Percentiles rank a stretch among this genome's conserved stretches.
phyloP scores from a whole-genome alignment of 345 rosid species.

The Euphorbia lathyris region DNA sequence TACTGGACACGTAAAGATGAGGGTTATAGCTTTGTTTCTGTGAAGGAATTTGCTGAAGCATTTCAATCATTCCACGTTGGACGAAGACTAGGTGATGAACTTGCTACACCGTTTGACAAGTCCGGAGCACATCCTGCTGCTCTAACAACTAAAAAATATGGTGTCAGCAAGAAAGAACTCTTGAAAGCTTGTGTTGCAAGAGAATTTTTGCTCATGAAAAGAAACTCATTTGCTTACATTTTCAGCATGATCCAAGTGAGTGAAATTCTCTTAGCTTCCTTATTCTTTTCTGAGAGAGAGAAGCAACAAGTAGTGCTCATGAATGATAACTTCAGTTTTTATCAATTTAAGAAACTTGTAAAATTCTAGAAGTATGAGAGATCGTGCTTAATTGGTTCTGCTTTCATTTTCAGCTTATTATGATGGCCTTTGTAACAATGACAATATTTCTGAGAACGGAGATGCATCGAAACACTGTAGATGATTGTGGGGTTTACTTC shows the following conservation, averaged over 20 bases:
- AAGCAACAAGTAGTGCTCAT: background rate
- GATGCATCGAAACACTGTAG: slow-evolving; percentile 53
- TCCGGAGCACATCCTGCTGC: slow-evolving; percentile 67
- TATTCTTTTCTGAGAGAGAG: background rate
- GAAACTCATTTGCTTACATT: slow-evolving; percentile 67
- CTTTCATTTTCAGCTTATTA: slow-evolving; percentile 46
- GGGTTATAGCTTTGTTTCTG: slow-evolving; percentile 56
- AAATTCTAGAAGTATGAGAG: background rate
- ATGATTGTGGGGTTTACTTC: slow-evolving; percentile 63
- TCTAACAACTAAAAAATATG: slow-evolving; percentile 57
- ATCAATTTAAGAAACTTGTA: background rate
- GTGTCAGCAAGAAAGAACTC: slow-evolving; percentile 54
- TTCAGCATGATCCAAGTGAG: slow-evolving; percentile 51
- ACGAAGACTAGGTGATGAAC: slow-evolving; percentile 51
- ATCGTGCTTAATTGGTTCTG: background rate
- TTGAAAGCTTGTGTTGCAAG: slow-evolving; percentile 62
- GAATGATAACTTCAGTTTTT: background rate
- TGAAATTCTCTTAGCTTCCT: background rate
- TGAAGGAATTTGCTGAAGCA: slow-evolving; percentile 51
- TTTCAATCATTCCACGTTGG: slow-evolving; percentile 66
- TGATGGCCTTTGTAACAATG: slow-evolving; percentile 55
- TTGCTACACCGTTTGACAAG: slow-evolving; percentile 64
- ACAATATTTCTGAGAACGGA: slow-evolving; percentile 64
- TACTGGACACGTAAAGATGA: slow-evolving; percentile 55
- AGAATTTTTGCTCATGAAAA: slow-evolving; percentile 76